These are phyloP conservation scores for Prunus mira DNA, from an alignment of 306 rosid species.

Conservation along the genomic window DNA sequence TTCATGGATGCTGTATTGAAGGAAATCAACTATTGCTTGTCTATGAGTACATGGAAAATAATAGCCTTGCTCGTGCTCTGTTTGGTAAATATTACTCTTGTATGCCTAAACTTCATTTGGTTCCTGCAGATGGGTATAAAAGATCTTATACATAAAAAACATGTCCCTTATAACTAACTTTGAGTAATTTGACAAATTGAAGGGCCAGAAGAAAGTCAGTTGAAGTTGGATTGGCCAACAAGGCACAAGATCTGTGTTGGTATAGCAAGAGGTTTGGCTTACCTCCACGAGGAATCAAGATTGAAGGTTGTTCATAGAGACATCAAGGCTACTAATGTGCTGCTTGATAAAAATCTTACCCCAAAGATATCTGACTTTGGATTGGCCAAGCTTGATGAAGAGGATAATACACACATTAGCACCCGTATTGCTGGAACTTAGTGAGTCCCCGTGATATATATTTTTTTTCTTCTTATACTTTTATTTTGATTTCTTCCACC, in stretches of 20 bases:
- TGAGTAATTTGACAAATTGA: neutral
- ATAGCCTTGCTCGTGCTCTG: slow-evolving; percentile 29
- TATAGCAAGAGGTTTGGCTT: slow-evolving; percentile 35
- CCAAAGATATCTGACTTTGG: slow-evolving; percentile 42
- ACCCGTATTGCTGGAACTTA: slow-evolving; percentile 39
- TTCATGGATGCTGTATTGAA: slow-evolving; percentile 40
- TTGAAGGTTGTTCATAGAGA: slow-evolving; percentile 45
- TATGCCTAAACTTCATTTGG: neutral
- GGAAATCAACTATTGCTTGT: slow-evolving; percentile 38
- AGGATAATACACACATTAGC: slow-evolving; percentile 40
- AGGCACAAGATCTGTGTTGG: slow-evolving; percentile 33
- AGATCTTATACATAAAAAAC: neutral
- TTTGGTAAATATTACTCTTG: slow-evolving; percentile 26
- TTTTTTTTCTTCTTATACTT: neutral
- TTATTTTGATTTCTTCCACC: neutral
- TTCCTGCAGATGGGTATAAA: neutral
- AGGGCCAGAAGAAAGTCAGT: slow-evolving; percentile 13
- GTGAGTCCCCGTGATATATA: slow-evolving; percentile 6
- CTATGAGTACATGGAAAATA: slow-evolving; percentile 37
- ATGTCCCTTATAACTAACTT: neutral
- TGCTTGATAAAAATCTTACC: slow-evolving; percentile 36
- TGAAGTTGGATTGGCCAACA: slow-evolving; percentile 32
- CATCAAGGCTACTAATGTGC: slow-evolving; percentile 44
- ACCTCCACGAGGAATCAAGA: slow-evolving; percentile 39
- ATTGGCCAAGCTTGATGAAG: slow-evolving; percentile 43